phyloP scores from a whole-genome alignment of 352 stramenopile species.

The Pythium biforme region DNA sequence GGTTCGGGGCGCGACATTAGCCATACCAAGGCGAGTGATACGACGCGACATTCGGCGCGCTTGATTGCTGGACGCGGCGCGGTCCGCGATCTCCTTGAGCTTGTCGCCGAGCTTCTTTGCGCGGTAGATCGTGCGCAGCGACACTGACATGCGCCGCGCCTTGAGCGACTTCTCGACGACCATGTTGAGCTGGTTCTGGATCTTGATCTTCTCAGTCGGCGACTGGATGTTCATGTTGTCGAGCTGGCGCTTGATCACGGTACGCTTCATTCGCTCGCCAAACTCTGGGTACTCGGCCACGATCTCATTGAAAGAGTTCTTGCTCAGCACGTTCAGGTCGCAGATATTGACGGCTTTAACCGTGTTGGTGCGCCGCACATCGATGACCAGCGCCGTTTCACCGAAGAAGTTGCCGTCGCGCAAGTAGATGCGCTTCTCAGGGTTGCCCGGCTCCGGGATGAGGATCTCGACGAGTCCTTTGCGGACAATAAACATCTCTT shows the following conservation, averaged over 20 bases:
- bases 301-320: conserved; percentile 78
- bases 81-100: conserved; percentile 80
- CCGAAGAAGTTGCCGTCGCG: conserved; percentile 78
- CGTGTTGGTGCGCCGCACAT: conserved; percentile 75
- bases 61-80: conserved; percentile 35
- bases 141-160: conserved; percentile 65
- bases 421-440: conserved; percentile 68
- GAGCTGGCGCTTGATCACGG: conserved; percentile 76
- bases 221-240: conserved; percentile 87
- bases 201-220: conserved; percentile 64
- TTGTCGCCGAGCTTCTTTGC: conserved; percentile 80
- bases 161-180: conserved; percentile 83
- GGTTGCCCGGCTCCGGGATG: conserved; percentile 45
- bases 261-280: conserved; percentile 77
- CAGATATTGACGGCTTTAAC: conserved; percentile 78
- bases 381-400: conserved; percentile 75
- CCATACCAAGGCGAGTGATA: conserved; percentile 7
- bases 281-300: conserved; percentile 78
- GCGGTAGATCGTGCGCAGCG: conserved; percentile 70
- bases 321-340: conserved; percentile 78
- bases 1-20: background rate
- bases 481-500: conserved; percentile 88
- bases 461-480: conserved; percentile 81
- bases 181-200: conserved; percentile 73
- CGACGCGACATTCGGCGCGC: conserved; percentile 28